Evolutionary conservation across 495 filamentous ascomycete genomes (phyloP).

Genomic region (Pseudoneurospora amorphoporcata): DNA sequence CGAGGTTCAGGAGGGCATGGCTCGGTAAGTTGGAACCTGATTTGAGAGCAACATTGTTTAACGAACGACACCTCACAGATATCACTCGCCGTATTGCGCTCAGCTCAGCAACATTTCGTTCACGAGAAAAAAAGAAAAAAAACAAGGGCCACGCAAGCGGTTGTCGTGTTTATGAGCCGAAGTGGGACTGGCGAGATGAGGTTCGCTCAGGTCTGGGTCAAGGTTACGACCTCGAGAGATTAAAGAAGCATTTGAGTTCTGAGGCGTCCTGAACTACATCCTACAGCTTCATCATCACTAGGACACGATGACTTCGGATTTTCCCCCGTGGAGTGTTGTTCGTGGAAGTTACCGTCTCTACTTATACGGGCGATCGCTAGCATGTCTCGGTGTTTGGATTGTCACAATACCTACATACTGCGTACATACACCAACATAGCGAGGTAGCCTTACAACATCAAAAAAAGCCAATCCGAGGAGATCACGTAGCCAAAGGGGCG

Average conservation of each 20-base stretch:
- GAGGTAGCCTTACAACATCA: not conserved
- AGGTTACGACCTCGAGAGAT: not conserved
- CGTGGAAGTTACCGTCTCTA: not conserved
- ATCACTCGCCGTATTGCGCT: not conserved
- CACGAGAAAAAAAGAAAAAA: not conserved
- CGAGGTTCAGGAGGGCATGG: not conserved
- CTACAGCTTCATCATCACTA: not conserved
- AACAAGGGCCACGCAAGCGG: not conserved
- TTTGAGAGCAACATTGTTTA: not conserved
- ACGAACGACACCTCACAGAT: not conserved
- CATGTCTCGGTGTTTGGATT: not conserved
- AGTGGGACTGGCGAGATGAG: not conserved
- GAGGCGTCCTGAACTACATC: not conserved
- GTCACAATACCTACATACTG: not conserved
- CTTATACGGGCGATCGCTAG: not conserved
- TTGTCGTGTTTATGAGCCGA: not conserved
- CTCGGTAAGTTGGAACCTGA: not conserved
- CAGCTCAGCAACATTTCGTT: not conserved
- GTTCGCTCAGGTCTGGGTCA: not conserved
- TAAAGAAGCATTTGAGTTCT: not conserved
- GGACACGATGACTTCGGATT: not conserved
- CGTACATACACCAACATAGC: not conserved
- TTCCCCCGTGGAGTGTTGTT: not conserved
- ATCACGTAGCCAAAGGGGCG: not conserved
- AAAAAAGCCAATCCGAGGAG: not conserved